These are phyloP conservation scores for Rhododendron williamsianum DNA, from an alignment of 148 eudicot species.

Conservation along the genomic window DNA sequence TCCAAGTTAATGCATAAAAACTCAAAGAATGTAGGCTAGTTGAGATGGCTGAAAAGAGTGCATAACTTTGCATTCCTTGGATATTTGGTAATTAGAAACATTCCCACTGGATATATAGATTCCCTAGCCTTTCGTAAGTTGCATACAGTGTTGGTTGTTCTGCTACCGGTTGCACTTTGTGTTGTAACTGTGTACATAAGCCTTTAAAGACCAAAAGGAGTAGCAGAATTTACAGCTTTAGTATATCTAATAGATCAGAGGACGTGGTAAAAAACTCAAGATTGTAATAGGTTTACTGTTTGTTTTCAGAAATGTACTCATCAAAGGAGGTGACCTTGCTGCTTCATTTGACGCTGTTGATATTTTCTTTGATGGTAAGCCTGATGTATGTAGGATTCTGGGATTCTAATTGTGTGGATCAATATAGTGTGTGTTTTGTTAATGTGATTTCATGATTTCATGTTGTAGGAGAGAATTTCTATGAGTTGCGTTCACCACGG, in stretches of 20 bases:
- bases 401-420: neutral
- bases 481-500: slow-evolving; percentile 68
- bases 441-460: slow-evolving; percentile 9
- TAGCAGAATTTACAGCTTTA: neutral
- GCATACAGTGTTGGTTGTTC: neutral
- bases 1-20: neutral
- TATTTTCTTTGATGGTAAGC: slow-evolving; percentile 82
- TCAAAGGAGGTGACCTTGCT: slow-evolving; percentile 91
- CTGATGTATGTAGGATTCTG: slow-evolving; percentile 5
- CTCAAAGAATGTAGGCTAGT: neutral
- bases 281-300: neutral
- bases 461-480: slow-evolving; percentile 55
- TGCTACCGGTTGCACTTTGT: neutral
- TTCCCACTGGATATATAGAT: neutral
- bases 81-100: neutral
- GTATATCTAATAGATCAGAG: too few relatives aligned
- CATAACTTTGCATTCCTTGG: neutral
- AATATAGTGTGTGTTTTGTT: neutral
- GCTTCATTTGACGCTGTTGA: slow-evolving; percentile 77
- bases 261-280: neutral
- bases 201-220: neutral
- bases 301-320: slow-evolving; percentile 75
- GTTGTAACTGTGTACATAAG: neutral
- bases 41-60: neutral
- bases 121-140: neutral